phyloP scores from a whole-genome alignment of 306 rosid genomes.

The Pterocarpus santalinus region DNA sequence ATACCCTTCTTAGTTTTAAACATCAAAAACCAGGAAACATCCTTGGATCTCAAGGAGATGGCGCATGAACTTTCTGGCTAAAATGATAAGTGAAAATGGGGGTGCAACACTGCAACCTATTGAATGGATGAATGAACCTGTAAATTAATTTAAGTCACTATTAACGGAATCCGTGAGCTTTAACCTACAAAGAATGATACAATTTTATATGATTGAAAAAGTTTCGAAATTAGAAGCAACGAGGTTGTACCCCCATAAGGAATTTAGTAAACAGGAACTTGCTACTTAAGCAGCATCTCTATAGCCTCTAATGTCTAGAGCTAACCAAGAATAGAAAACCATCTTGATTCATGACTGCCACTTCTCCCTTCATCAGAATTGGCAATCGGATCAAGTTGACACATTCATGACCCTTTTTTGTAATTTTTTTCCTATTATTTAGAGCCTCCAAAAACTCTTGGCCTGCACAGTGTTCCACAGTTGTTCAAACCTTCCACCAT shows the following conservation, averaged over 20 bases:
- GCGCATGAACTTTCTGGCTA: neutral
- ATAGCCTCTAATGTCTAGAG: constrained; percentile 42
- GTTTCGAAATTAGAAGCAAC: constrained; percentile 45
- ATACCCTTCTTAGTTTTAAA: neutral
- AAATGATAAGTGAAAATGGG: neutral
- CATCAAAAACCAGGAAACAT: neutral
- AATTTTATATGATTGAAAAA: constrained; percentile 41
- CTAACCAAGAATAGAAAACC: constrained; percentile 49
- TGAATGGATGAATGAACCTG: constrained; percentile 21
- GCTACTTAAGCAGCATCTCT: constrained; percentile 39
- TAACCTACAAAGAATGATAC: constrained; percentile 71
- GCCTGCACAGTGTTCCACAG: constrained; percentile 44
- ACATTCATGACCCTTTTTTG: neutral
- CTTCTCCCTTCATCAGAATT: constrained; percentile 33
- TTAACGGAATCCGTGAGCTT: constrained; percentile 48
- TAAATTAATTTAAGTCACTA: constrained; percentile 39
- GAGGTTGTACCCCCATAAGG: neutral
- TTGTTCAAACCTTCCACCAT: constrained; percentile 2
- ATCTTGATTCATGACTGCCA: constrained; percentile 18
- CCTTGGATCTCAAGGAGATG: neutral
- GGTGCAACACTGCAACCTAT: neutral
- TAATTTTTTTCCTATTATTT: constrained; percentile 33
- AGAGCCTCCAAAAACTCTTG: constrained; percentile 33
- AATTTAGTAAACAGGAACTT: constrained; percentile 39
- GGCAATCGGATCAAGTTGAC: constrained; percentile 40